These are phyloP conservation scores for Phlyctochytrium bullatum DNA, from an alignment of 192 early-diverging fungal genomes.

Conservation along the genomic window DNA sequence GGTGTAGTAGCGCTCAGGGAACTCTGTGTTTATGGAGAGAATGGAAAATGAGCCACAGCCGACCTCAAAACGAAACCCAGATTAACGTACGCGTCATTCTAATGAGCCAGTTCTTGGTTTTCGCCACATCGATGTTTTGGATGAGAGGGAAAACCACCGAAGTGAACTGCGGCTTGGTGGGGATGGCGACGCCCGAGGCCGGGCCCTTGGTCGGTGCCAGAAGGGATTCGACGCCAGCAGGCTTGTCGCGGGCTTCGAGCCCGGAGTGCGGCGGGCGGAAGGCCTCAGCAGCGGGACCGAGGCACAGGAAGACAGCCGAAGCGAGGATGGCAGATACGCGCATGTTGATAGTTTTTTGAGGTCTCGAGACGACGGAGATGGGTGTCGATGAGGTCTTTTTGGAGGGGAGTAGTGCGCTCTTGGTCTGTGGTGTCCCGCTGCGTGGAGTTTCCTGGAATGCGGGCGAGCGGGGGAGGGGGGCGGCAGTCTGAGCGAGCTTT, in stretches of 20 bases:
- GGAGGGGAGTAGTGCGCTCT: too few species aligned
- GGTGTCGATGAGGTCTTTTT: too few species aligned
- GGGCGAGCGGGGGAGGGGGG: too few species aligned
- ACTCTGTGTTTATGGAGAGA: background rate
- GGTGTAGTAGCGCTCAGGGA: conserved; percentile 27
- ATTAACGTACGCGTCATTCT: background rate
- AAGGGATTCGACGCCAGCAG: background rate
- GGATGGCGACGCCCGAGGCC: background rate
- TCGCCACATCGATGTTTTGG: background rate
- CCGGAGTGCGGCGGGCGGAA: background rate
- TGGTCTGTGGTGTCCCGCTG: too few species aligned
- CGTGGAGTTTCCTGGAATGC: too few species aligned
- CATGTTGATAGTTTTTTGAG: too few species aligned
- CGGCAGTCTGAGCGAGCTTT: too few species aligned
- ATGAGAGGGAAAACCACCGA: background rate
- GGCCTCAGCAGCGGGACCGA: background rate
- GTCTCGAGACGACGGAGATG: too few species aligned
- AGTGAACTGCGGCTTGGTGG: background rate
- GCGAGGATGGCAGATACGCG: too few species aligned
- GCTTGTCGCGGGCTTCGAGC: background rate
- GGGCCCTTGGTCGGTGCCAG: background rate
- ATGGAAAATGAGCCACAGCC: background rate
- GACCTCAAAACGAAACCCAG: too few species aligned
- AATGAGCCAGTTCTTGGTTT: background rate
- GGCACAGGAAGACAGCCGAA: background rate